Percentiles rank a stretch among this genome's conserved stretches.
These are phyloP conservation scores for Neopestalotiopsis clavispora DNA, from an alignment of 2,329 filamentous ascomycete species.

Conservation along the genomic window DNA sequence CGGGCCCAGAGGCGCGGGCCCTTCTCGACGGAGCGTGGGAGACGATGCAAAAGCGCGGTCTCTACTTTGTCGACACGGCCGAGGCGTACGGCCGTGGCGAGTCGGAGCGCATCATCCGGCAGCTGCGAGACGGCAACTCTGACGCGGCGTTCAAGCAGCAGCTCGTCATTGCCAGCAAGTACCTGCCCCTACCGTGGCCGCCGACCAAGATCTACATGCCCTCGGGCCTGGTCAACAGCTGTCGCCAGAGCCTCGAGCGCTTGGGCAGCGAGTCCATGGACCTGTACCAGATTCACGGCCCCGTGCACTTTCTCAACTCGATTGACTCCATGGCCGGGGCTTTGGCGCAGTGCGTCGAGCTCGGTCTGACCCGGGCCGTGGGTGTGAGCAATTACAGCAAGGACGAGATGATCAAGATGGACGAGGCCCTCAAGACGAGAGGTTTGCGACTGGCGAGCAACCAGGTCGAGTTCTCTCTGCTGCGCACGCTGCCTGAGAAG, in stretches of 20 bases:
- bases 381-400: slow-evolving; percentile 49
- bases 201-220: slow-evolving; percentile 32
- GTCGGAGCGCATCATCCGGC: slow-evolving; percentile 45
- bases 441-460: slow-evolving; percentile 46
- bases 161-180: slow-evolving; percentile 47
- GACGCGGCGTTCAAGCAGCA: slow-evolving; percentile 27
- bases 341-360: slow-evolving; percentile 46
- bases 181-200: slow-evolving; percentile 38
- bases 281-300: slow-evolving; percentile 45
- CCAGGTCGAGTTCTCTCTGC: slow-evolving; percentile 49
- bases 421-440: slow-evolving; percentile 42
- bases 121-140: slow-evolving; percentile 41
- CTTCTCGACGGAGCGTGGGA: slow-evolving; percentile 34
- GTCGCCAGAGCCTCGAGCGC: slow-evolving; percentile 41
- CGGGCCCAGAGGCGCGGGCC: slow-evolving; percentile 40
- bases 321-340: slow-evolving; percentile 45
- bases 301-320: slow-evolving; percentile 41
- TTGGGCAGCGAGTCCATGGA: slow-evolving; percentile 41
- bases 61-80: slow-evolving; percentile 50
- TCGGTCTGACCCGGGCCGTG: slow-evolving; percentile 43
- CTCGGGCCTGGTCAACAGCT: slow-evolving; percentile 38
- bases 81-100: slow-evolving; percentile 47
- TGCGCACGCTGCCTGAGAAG: slow-evolving; percentile 45
- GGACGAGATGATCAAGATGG: slow-evolving; percentile 46
- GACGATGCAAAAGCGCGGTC: slow-evolving; percentile 25